These are phyloP conservation scores for Calonectria fujianensis DNA, from an alignment of 2,329 filamentous ascomycete genomes.

Conservation along the genomic window DNA sequence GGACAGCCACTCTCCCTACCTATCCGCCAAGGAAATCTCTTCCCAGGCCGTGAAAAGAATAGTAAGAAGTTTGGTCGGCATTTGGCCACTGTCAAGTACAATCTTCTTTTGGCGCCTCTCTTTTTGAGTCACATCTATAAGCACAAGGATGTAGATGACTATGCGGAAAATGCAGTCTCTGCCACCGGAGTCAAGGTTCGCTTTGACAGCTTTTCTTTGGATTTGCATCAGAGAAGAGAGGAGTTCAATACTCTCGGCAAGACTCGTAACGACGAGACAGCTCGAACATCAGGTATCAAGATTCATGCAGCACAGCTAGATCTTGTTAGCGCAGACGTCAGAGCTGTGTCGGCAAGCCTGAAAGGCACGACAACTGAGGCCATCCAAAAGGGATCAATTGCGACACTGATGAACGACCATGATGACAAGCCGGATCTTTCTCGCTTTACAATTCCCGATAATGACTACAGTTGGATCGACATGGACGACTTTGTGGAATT, in stretches of 20 bases:
- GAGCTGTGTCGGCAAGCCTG: conserved; percentile 94
- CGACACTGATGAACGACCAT: conserved; percentile 71
- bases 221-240: conserved; percentile 94
- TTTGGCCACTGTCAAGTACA: conserved; percentile 99
- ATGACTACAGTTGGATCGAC: conserved; percentile 97
- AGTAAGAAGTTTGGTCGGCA: conserved; percentile 99
- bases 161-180: conserved; percentile 84
- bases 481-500: conserved; percentile 99
- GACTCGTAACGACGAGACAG: conserved; percentile 82
- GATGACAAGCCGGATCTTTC: conserved; percentile 83
- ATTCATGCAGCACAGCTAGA: conserved; percentile 97
- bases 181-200: conserved; percentile 98
- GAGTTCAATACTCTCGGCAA: conserved; percentile 90
- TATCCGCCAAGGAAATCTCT: conserved; percentile 92
- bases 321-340: conserved; percentile 91
- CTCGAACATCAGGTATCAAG: conserved; percentile 88
- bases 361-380: conserved; percentile 86
- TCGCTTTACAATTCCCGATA: conserved; percentile 95
- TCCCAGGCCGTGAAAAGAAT: conserved; percentile 94
- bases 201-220: conserved; percentile 97
- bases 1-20: conserved; percentile 95
- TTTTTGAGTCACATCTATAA: conserved; percentile 99
- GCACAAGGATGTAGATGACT: conserved; percentile 95
- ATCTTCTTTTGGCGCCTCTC: conserved; percentile 90
- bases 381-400: conserved; percentile 76